Conservation (phyloP, 306 rosid species). For the Medicago ruthenica region DNA sequence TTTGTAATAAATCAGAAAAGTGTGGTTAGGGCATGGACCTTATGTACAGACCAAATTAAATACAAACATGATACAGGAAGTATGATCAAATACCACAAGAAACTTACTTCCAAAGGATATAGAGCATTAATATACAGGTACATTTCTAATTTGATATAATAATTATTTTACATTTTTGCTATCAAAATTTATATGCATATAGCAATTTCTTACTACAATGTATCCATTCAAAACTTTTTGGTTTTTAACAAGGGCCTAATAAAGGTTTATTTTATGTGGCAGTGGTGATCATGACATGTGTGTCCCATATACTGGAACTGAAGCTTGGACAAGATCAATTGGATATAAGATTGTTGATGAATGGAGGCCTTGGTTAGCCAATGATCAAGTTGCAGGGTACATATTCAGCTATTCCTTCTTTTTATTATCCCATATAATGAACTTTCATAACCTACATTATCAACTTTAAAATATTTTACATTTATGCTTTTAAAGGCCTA, state of each 20-base stretch:
- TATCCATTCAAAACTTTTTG: too few species aligned
- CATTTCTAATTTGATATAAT: background rate
- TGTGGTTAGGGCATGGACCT: background rate
- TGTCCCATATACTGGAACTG: constrained; percentile 25
- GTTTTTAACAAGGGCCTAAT: background rate
- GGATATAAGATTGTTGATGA: constrained; percentile 60
- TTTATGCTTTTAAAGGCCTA: too few species aligned
- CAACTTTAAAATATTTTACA: too few species aligned
- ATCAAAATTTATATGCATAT: too few species aligned
- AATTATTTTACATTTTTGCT: background rate
- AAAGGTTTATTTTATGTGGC: background rate
- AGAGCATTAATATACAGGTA: background rate
- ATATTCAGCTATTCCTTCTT: background rate
- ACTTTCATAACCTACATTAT: background rate
- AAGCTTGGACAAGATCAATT: constrained; percentile 30
- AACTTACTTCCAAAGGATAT: constrained; percentile 4
- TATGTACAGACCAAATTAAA: background rate
- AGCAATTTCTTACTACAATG: too few species aligned
- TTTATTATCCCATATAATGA: background rate
- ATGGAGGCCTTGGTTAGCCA: constrained; percentile 75
- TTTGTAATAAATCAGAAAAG: background rate
- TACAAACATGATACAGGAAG: background rate
- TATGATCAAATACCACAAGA: constrained; percentile 5
- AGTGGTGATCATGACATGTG: constrained; percentile 21
- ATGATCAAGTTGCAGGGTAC: constrained; percentile 77